Evolutionary conservation across 345 rosid species (phyloP), one percentile per base, ranked within the genome.

Genomic region (Eucalyptus shirleyi): DNA sequence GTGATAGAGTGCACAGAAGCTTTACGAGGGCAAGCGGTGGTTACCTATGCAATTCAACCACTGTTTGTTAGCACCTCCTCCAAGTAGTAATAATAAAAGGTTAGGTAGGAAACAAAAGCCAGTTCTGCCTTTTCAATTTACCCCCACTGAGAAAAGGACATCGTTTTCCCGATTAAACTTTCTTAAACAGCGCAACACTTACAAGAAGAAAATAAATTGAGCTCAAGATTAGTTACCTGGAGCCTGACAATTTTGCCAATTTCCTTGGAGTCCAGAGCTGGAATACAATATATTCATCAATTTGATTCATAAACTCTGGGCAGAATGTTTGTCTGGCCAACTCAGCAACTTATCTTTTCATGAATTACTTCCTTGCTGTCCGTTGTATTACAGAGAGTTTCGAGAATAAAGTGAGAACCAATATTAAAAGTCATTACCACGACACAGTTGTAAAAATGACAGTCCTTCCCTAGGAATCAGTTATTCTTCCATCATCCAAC

Each of bases 401-500:
- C 98, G 0, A 97, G 97, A 86, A 98, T 97, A 89, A 91, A 89
- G 83, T 96, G 98, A 86, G 99, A 98, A 19, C 99, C 99, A 37
- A 94, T 95, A 86, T 98, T 98, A 50, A 97, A 98, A 11, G 99
- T 94, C 99, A 98, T 98, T 80, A 98, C 96, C 87, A 97, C 94
- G 19, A 98, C 97, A 87, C 95, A 92, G 89, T 97, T 7, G 96
- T 93, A 92, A 97, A 98, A 93, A 98, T 95, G 45, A 98, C 97
- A 24, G 96, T 96, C 92, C 97, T 94, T 50, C 99, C 99, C 90
- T 93, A 96, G 88, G 97, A 96, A 92, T 98, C 97, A 19, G 99
- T 98, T 87, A 98, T 93, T 94, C 99, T 94, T 90, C 98, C 99
- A 91, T 98, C 99, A 90, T 97, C 99, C 93, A 97, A 91, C 86